Evolutionary conservation across 306 rosid species (phyloP).

Genomic region (Cucumis sativus): DNA sequence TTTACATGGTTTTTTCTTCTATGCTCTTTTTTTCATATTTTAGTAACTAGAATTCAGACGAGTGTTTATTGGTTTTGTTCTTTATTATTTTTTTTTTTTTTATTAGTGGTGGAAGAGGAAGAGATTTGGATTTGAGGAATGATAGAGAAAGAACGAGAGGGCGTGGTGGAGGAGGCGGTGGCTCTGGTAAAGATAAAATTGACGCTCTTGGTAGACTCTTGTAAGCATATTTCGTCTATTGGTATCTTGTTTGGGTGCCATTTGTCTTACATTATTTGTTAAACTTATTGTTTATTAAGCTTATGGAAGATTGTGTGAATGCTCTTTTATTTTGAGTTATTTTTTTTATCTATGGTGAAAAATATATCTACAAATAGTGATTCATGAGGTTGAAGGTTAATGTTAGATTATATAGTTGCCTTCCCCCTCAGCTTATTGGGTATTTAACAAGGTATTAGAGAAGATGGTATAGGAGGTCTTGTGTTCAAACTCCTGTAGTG

Average conservation of each 20-base stretch:
- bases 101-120: constrained; percentile 39
- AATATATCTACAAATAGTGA: not conserved
- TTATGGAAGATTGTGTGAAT: not conserved
- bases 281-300: not conserved
- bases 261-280: not conserved
- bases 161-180: constrained; percentile 21
- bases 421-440: no score
- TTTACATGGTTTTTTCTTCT: no score
- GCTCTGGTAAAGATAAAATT: constrained; percentile 65
- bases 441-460: no score
- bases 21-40: not conserved
- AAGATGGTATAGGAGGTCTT: no score
- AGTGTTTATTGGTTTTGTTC: not conserved
- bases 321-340: not conserved
- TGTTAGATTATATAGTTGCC: no score
- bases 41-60: not conserved
- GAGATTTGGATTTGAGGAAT: constrained; percentile 32
- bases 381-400: not conserved
- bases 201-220: constrained; percentile 88
- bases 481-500: no score
- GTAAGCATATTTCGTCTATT: constrained; percentile 32
- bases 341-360: not conserved
- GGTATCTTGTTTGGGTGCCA: not conserved
- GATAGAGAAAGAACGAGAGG: constrained; percentile 39
- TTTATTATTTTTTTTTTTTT: not conserved